phyloP scores from a whole-genome alignment of 179 eudicot genomes.

The Patellifolia procumbens region DNA sequence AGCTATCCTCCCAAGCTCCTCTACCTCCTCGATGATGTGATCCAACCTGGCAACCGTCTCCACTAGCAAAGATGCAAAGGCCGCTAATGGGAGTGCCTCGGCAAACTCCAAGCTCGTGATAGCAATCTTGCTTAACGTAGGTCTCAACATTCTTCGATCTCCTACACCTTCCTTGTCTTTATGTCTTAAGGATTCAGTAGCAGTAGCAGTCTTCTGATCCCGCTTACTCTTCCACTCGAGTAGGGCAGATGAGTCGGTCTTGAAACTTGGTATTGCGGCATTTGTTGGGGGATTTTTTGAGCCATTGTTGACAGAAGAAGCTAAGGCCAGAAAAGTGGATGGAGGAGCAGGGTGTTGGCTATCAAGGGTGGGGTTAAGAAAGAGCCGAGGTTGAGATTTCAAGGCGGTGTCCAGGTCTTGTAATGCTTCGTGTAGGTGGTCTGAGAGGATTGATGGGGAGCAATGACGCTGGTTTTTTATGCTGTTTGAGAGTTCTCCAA shows the following conservation, averaged over 20 bases:
- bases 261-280: slow-evolving; percentile 45
- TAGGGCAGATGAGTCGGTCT: slow-evolving; percentile 52
- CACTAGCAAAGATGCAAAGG: slow-evolving; percentile 86
- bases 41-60: slow-evolving; percentile 93
- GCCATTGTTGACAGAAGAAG: slow-evolving; percentile 32
- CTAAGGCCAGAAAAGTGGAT: slow-evolving; percentile 13
- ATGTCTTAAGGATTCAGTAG: not conserved
- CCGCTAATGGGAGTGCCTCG: slow-evolving; percentile 95
- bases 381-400: slow-evolving; percentile 56
- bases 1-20: slow-evolving; percentile 74
- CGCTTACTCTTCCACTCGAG: slow-evolving; percentile 37
- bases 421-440: slow-evolving; percentile 49
- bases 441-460: slow-evolving; percentile 52
- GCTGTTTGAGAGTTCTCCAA: slow-evolving; percentile 43
- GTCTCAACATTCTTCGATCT: slow-evolving; percentile 45
- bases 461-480: slow-evolving; percentile 47
- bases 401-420: slow-evolving; percentile 51
- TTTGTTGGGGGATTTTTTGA: not conserved
- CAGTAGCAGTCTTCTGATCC: not conserved
- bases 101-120: slow-evolving; percentile 85
- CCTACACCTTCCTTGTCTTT: slow-evolving; percentile 21
- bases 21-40: slow-evolving; percentile 78
- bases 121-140: slow-evolving; percentile 67
- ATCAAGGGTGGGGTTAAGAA: slow-evolving; percentile 40
- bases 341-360: slow-evolving; percentile 17